phyloP scores from a whole-genome alignment of 2,329 filamentous ascomycete genomes.

The Claviceps sp. region DNA sequence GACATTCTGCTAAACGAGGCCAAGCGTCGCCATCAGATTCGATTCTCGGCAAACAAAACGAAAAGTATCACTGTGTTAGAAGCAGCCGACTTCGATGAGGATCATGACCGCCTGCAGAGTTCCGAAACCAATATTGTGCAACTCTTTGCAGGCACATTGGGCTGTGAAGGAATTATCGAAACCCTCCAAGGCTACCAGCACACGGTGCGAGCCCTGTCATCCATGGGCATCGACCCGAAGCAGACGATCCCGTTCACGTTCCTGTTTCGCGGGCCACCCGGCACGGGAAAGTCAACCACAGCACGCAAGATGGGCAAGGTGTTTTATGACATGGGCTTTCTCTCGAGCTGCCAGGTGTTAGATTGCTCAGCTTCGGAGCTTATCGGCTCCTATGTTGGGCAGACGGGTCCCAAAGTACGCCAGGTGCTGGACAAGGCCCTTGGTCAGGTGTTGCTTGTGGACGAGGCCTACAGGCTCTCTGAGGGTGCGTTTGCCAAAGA shows the following conservation, averaged over 20 bases:
- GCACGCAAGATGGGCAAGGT: conserved; percentile 64
- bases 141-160: conserved; percentile 46
- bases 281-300: conserved; percentile 60
- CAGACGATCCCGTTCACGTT: conserved; percentile 51
- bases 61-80: conserved; percentile 51
- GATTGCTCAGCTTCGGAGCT: conserved; percentile 57
- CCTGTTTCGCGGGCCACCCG: conserved; percentile 50
- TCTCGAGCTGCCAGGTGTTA: conserved; percentile 43
- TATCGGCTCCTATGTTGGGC: conserved; percentile 54
- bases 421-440: conserved; percentile 44
- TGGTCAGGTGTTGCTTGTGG: conserved; percentile 56
- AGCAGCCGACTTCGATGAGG: conserved; percentile 59
- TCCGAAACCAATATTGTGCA: conserved; percentile 28
- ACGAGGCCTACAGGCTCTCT: conserved; percentile 54
- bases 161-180: conserved; percentile 39
- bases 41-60: conserved; percentile 11
- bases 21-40: conserved; percentile 28
- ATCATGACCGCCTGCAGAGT: conserved; percentile 35
- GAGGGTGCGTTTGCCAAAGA: conserved; percentile 44
- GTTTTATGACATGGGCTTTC: conserved; percentile 61
- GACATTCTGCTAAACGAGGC: conserved; percentile 50
- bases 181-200: conserved; percentile 35
- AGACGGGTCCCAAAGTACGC: conserved; percentile 54
- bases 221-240: conserved; percentile 14
- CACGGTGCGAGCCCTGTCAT: conserved; percentile 21